Evolutionary conservation across 1,139 yeast genomes (phyloP).

Genomic region (Meyerozyma smithsonii): DNA sequence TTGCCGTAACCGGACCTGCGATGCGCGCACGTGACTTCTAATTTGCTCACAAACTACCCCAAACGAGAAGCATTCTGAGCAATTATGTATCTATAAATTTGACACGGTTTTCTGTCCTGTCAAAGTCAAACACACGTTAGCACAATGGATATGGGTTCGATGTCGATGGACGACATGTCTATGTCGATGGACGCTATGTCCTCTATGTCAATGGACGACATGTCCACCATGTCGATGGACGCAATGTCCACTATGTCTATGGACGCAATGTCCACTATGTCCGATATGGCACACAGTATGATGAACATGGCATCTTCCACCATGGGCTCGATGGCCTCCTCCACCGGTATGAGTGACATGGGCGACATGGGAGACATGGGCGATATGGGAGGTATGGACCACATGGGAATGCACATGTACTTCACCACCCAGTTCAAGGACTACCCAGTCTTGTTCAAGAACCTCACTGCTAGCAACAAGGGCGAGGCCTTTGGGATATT

Average conservation of each 20-base stretch:
- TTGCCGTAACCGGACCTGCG: neutral
- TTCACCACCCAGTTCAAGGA: conserved; percentile 45
- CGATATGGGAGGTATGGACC: conserved; percentile 16
- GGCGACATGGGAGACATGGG: conserved; percentile 22
- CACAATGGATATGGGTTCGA: too few species aligned
- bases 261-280: neutral
- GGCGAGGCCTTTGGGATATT: conserved; percentile 73
- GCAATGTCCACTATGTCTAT: neutral
- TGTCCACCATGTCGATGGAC: neutral
- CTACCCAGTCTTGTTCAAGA: conserved; percentile 60
- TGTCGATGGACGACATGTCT: too few species aligned
- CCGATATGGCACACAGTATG: neutral
- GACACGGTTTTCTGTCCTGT: too few species aligned
- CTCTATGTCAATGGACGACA: too few species aligned
- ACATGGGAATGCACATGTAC: conserved; percentile 49
- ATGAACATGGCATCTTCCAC: conserved; percentile 4
- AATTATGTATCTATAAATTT: neutral
- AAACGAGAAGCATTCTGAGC: neutral
- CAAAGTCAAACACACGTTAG: too few species aligned
- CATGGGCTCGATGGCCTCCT: conserved; percentile 8
- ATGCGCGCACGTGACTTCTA: conserved; percentile 1
- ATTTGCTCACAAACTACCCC: neutral
- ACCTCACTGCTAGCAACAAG: conserved; percentile 45
- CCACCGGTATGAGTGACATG: conserved; percentile 18
- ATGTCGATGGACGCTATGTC: too few species aligned